Evolutionary conservation across 1,139 yeast species (phyloP), one percentile per base, ranked within the genome.

Genomic region (Diutina sp.): DNA sequence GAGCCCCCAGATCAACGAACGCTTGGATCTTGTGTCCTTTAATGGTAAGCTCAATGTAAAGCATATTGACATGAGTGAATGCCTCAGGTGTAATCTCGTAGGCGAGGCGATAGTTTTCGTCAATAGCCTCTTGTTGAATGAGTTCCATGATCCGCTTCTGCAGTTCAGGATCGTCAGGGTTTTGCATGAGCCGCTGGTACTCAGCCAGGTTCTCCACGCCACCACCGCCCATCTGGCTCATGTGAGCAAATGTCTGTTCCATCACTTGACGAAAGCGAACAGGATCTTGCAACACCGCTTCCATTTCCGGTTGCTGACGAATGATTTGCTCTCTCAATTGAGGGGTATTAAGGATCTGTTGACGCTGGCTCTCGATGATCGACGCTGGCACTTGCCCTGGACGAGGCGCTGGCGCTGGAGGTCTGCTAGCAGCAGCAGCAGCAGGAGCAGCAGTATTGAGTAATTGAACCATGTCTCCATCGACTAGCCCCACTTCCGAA

Each of bases 1-100:
- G 97, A 0, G 99, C 99, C 1, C 99, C 99, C 0, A 97, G 84
- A 67, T 93, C 99, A 11, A 93, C 96, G 73, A 93, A 89, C 0
- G 98, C 98, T 67, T 89, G 89, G 8, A 90, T 87, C 29, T 84
- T 82, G 55, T 79, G 77, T 0, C 95, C 93, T 65, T 91, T 90
- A 30, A 93, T 86, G 60, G 82, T 83, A 56, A 90, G 77, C 58
- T 85, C 77, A 21, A 93, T 83, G 70, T 85, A 91, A 56, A 93
- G 76, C 97, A 95, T 90, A 50, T 82, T 81, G 4, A 93, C 95
- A 0, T 79, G 71, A 0, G 91, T 85, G 69, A 93, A 93, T 50
- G 89, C 80, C 68, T 93, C 99, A 0, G 99, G 99, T 9, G 91
- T 83, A 58, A 85, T 84, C 60, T 91, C 97, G 67, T 85, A 77